Evolutionary conservation across 31 red algal genomes (phyloP).

Genomic region (Asparagopsis taxiformis): DNA sequence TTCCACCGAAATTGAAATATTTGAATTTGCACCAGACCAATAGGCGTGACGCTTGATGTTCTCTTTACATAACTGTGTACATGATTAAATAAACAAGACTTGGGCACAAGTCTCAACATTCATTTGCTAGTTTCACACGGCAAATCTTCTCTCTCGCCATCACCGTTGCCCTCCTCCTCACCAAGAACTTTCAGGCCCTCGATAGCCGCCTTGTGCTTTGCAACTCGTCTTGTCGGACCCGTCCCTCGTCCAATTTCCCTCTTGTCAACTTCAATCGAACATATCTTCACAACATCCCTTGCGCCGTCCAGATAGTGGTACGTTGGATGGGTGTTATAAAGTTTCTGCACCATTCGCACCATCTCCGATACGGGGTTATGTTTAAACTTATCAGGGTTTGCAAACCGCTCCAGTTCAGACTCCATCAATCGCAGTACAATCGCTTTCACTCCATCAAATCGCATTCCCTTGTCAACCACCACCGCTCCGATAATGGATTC

Average conservation of each 20-base stretch:
- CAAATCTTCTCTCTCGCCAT: too few species aligned
- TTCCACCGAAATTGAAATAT: too few species aligned
- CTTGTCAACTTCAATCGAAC: conserved; percentile 13
- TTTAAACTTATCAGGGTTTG: conserved; percentile 56
- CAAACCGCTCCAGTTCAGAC: conserved; percentile 62
- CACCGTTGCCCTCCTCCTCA: too few species aligned
- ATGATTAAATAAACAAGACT: too few species aligned
- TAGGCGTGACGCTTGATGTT: too few species aligned
- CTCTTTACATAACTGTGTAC: too few species aligned
- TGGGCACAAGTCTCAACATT: too few species aligned
- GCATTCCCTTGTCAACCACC: conserved; percentile 76
- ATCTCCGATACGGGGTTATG: conserved; percentile 56
- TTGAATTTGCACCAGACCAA: too few species aligned
- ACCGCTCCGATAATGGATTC: conserved; percentile 83
- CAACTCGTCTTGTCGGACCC: conserved; percentile 36
- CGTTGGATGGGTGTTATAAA: conserved; percentile 18
- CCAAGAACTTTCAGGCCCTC: not conserved
- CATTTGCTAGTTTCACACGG: too few species aligned
- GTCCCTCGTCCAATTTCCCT: conserved; percentile 20
- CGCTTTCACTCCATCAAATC: conserved; percentile 44
- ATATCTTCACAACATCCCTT: conserved; percentile 30
- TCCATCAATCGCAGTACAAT: conserved; percentile 48
- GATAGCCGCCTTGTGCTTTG: conserved; percentile 17
- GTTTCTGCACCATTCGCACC: conserved; percentile 48
- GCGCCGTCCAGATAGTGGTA: conserved; percentile 34